These are phyloP conservation scores for Xylaria sp. DNA, from an alignment of 2,329 filamentous ascomycete species.

Conservation along the genomic window DNA sequence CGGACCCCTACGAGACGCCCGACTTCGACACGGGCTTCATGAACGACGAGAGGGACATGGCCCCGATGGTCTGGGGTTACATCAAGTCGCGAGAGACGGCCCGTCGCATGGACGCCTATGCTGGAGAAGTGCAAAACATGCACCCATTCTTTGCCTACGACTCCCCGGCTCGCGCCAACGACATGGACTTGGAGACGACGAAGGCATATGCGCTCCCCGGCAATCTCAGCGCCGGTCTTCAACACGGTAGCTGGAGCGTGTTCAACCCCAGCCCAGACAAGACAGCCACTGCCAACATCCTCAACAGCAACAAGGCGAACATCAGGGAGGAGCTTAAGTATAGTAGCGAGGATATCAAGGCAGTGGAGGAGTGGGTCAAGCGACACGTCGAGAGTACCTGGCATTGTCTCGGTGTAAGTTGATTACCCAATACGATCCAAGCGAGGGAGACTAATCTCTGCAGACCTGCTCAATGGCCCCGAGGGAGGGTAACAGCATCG, in stretches of 20 bases:
- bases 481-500: slow-evolving; percentile 76
- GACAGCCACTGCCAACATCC: slow-evolving; percentile 49
- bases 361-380: slow-evolving; percentile 73
- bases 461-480: slow-evolving; percentile 79
- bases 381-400: slow-evolving; percentile 78
- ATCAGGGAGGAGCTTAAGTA: slow-evolving; percentile 71
- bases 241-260: slow-evolving; percentile 74
- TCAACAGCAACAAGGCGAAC: slow-evolving; percentile 69
- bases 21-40: slow-evolving; percentile 85
- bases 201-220: slow-evolving; percentile 76
- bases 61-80: slow-evolving; percentile 83
- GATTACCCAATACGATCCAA: too few relatives aligned
- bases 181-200: slow-evolving; percentile 77
- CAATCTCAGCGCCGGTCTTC: slow-evolving; percentile 73
- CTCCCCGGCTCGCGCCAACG: slow-evolving; percentile 70
- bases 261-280: slow-evolving; percentile 61
- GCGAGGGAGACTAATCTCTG: neutral
- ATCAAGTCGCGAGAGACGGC: slow-evolving; percentile 84
- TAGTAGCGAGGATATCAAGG: slow-evolving; percentile 64
- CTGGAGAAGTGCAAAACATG: slow-evolving; percentile 71
- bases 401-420: slow-evolving; percentile 63
- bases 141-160: slow-evolving; percentile 77
- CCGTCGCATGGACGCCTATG: slow-evolving; percentile 77
- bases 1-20: slow-evolving; percentile 74
- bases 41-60: slow-evolving; percentile 86